Base-by-base conservation (phyloP, 208 protist species). In the Leishmania amazonensis region DNA sequence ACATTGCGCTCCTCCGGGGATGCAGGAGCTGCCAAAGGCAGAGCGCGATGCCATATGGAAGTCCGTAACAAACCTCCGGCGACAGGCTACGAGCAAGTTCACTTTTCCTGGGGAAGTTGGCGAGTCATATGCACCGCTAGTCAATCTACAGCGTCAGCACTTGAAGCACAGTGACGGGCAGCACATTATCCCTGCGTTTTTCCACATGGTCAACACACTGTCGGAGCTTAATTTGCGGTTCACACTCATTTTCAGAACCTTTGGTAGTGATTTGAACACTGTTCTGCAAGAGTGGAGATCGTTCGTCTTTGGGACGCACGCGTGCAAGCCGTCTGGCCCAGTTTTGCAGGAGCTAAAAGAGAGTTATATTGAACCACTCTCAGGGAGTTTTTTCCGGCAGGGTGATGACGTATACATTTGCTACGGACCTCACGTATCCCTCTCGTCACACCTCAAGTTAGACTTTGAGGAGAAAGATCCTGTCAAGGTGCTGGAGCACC, bases 211-310 rank as follows among this genome's bases (percentile, higher is more conserved):
- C 4, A 98, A 98, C 78, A 89, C 79, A 1, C 84, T 98, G 5
- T 98, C 94, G 1, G 90, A 95, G 68, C 80, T 94, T 5, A 62
- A 93, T 38, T 94, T 94, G 89, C 85, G 84, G 8, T 98, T 98
- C 84, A 97, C 91, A 9, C 85, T 98, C 42, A 91, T 98, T 60
- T 98, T 98, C 73, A 81, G 95, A 38, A 98, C 95, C 15, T 98
- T 98, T 74, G 95, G 95, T 24, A 94, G 88, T 42, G 95, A 98
- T 76, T 71, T 98, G 76, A 82, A 54, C 1, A 84, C 76, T 73
- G 91, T 98, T 3, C 75, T 98, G 71, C 75, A 87, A 54, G 95
- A 98, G 75, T 98, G 95, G 95, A 80, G 81, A 78, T 54, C 81
- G 19, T 98, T 98, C 85, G 76, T 98, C 7, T 62, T 81, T 67